Conservation (phyloP, 73 alveolate genomes). For the Paramecium sonneborni region DNA sequence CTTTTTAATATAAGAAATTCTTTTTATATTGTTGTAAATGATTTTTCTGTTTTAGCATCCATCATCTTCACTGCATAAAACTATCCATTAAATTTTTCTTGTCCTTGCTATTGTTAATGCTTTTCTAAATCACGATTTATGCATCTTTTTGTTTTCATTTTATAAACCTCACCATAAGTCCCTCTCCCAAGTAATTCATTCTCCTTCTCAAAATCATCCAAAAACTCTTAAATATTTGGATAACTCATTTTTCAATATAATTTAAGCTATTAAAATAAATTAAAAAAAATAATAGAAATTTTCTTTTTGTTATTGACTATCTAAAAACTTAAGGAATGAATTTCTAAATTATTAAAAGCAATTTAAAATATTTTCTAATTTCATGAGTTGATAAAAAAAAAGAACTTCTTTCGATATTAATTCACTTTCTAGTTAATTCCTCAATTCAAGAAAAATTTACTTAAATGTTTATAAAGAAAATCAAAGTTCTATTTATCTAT, state of each 20-base stretch:
- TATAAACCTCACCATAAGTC: conserved; percentile 39
- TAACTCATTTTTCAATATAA: conserved; percentile 12
- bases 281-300: too few relatives aligned
- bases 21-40: neutral
- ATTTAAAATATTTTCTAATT: too few relatives aligned
- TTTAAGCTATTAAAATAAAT: too few relatives aligned
- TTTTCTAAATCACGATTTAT: neutral
- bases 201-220: neutral
- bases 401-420: too few relatives aligned
- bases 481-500: too few relatives aligned
- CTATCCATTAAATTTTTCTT: neutral
- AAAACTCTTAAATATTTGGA: neutral
- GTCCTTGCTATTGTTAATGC: neutral
- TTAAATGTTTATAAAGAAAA: too few relatives aligned
- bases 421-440: too few relatives aligned
- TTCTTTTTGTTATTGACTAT: too few relatives aligned
- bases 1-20: neutral
- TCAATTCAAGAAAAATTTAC: too few relatives aligned
- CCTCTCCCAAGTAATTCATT: conserved; percentile 9
- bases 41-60: conserved; percentile 26
- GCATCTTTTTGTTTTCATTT: neutral
- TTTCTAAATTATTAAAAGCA: too few relatives aligned
- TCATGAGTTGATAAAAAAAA: too few relatives aligned
- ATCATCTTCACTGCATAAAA: neutral
- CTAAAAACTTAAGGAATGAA: too few relatives aligned